phyloP scores from a whole-genome alignment of 164 flowering plant genomes.

The Chimonanthus praecox region DNA sequence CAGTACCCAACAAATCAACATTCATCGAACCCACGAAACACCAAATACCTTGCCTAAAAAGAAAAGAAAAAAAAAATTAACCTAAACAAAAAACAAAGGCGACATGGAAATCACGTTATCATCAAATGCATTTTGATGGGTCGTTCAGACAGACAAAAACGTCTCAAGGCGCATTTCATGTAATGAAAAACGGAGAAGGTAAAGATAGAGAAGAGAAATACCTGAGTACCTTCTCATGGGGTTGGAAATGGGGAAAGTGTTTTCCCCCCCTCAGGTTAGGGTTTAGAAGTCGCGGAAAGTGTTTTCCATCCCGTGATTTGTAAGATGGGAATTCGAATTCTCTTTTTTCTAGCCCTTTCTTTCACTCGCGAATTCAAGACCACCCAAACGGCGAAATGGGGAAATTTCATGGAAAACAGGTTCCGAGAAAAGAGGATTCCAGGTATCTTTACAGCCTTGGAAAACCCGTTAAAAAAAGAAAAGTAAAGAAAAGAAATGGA shows the following conservation, averaged over 20 bases:
- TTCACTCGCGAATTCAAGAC: neutral
- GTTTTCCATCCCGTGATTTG: neutral
- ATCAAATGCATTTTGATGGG: too few species aligned
- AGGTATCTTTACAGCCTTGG: neutral
- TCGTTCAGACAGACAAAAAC: too few species aligned
- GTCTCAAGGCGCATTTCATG: too few species aligned
- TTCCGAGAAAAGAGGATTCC: neutral
- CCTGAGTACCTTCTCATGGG: neutral
- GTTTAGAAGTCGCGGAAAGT: neutral
- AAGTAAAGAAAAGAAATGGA: neutral
- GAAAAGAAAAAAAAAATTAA: too few species aligned
- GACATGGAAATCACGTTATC: too few species aligned
- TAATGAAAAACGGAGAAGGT: neutral
- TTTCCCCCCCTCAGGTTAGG: neutral
- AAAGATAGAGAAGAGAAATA: neutral
- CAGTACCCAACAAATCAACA: too few species aligned
- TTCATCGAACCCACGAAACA: too few species aligned
- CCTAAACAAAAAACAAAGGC: too few species aligned
- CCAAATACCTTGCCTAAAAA: too few species aligned
- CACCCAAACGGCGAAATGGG: slow-evolving; percentile 1
- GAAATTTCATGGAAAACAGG: neutral
- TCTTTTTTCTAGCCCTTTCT: neutral
- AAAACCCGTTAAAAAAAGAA: neutral
- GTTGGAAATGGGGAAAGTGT: neutral
- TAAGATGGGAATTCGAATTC: neutral